phyloP scores from a whole-genome alignment of 495 filamentous ascomycete species.

The Copromyces sp. region DNA sequence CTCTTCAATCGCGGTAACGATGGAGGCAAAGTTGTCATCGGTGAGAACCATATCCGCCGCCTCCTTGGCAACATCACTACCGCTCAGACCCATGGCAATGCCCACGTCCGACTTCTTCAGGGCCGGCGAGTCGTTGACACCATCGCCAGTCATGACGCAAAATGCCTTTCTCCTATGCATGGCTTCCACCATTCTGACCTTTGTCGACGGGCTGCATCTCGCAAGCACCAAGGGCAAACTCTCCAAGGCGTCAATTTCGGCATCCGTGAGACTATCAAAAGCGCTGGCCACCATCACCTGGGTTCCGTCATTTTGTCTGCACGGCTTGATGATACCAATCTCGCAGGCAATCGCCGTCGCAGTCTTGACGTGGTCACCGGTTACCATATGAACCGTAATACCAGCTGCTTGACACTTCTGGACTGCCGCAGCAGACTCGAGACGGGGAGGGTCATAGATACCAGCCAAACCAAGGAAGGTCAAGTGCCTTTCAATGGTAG shows the following conservation, averaged over 20 bases:
- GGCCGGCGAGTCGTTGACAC: conserved; percentile 76
- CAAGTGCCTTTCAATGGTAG: conserved; percentile 44
- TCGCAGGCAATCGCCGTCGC: conserved; percentile 65
- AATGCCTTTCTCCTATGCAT: conserved; percentile 53
- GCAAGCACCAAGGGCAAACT: conserved; percentile 54
- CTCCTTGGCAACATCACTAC: conserved; percentile 81
- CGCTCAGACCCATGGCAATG: conserved; percentile 76
- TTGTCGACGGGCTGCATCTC: conserved; percentile 54
- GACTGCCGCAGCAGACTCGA: conserved; percentile 56
- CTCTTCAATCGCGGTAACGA: conserved; percentile 64
- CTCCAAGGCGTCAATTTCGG: conserved; percentile 45
- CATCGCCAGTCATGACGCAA: conserved; percentile 64
- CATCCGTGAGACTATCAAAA: conserved; percentile 50
- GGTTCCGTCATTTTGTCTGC: conserved; percentile 28
- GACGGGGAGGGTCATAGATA: conserved; percentile 62
- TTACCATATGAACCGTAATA: conserved; percentile 72
- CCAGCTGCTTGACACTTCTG: conserved; percentile 56
- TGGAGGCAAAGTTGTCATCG: conserved; percentile 77
- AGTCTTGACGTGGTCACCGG: conserved; percentile 68
- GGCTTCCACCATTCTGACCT: conserved; percentile 58
- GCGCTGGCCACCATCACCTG: conserved; percentile 51
- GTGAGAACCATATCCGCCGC: conserved; percentile 81
- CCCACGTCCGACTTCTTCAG: conserved; percentile 72
- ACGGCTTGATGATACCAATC: conserved; percentile 56
- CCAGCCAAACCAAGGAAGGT: conserved; percentile 55